Base-by-base conservation (phyloP, 2,329 filamentous ascomycete genomes). In the Hypoxylon sp. region DNA sequence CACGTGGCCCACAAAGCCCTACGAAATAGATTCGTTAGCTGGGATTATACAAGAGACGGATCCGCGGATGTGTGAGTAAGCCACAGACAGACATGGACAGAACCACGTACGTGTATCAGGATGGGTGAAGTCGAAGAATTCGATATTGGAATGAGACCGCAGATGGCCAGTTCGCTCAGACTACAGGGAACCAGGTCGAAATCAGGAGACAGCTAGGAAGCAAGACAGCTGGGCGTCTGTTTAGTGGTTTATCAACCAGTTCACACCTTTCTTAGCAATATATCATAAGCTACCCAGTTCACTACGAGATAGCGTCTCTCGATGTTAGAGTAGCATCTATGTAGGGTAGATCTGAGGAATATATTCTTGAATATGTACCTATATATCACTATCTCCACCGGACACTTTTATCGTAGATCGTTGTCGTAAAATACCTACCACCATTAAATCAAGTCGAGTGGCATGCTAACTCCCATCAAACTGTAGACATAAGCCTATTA, bases 1-100 rank as follows among this genome's bases (percentile, higher is more conserved):
- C 73, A 2, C 76, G 76, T 32, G 76, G 76, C 6, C 67, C 74
- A 2, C 39, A 66, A 5, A 75, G 71, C 51, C 71, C 72, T 10
- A 69, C 70, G 39, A 77, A 78, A 61, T 76, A 74, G 63, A 57
- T 11, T 37, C 13, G 15, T 17, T 17, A 4, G 15, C 13, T 11
- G 7, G 2, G 29, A 13, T 29, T 6, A 24, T 13, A 5, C 21
- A 35, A 13, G 27, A 8, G 27, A 56, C 5, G 2, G 6, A 6
- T 35, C 13, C 17, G 4, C 27, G 17, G 10, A 11, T 24, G 3
- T 19, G n/a, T 17, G 7, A 35, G 15, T 31, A 31, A 32, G 17
- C 7, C 1, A 8, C 15, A n/a, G 6, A 3, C n/a, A 15, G 17
- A 6, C 37, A 21, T n/a, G 39, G 24, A n/a, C 6, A 29, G 27